phyloP scores from a whole-genome alignment of 495 filamentous ascomycete genomes.

The Xylaria longipes region DNA sequence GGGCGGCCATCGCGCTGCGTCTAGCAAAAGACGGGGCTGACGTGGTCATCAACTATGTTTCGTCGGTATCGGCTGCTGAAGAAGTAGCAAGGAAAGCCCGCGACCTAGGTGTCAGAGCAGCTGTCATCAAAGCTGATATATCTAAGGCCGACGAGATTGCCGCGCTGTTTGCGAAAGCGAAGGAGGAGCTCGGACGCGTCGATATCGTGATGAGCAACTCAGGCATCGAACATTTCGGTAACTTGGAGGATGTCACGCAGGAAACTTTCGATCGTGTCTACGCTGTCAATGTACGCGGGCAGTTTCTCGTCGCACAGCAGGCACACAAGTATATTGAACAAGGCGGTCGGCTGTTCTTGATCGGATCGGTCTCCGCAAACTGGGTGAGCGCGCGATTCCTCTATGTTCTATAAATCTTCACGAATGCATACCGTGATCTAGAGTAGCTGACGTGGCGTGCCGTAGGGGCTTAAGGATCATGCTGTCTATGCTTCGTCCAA shows the following conservation, averaged over 20 bases:
- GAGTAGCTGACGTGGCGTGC: slow-evolving; percentile 44
- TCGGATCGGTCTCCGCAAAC: slow-evolving; percentile 54
- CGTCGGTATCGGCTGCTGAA: slow-evolving; percentile 62
- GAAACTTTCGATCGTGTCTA: slow-evolving; percentile 75
- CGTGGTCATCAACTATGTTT: slow-evolving; percentile 76
- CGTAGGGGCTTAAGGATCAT: slow-evolving; percentile 65
- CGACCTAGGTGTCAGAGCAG: slow-evolving; percentile 59
- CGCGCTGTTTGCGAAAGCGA: slow-evolving; percentile 65
- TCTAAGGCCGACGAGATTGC: slow-evolving; percentile 65
- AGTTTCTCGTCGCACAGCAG: slow-evolving; percentile 79
- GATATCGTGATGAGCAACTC: slow-evolving; percentile 75
- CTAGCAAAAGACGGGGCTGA: slow-evolving; percentile 69
- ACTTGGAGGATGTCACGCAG: slow-evolving; percentile 67
- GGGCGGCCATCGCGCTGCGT: slow-evolving; percentile 71
- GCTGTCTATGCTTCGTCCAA: slow-evolving; percentile 74
- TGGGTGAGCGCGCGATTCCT: slow-evolving; percentile 26
- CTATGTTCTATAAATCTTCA: background rate
- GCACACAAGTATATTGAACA: slow-evolving; percentile 68
- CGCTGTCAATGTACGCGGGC: slow-evolving; percentile 71
- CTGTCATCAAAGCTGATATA: slow-evolving; percentile 77
- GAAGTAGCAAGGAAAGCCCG: slow-evolving; percentile 64
- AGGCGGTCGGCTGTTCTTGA: slow-evolving; percentile 68
- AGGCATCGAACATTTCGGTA: slow-evolving; percentile 64
- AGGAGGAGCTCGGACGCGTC: slow-evolving; percentile 66
- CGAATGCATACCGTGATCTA: background rate